Evolutionary conservation across 148 eudicot genomes (phyloP).

Genomic region (Fagopyrum esculentum): DNA sequence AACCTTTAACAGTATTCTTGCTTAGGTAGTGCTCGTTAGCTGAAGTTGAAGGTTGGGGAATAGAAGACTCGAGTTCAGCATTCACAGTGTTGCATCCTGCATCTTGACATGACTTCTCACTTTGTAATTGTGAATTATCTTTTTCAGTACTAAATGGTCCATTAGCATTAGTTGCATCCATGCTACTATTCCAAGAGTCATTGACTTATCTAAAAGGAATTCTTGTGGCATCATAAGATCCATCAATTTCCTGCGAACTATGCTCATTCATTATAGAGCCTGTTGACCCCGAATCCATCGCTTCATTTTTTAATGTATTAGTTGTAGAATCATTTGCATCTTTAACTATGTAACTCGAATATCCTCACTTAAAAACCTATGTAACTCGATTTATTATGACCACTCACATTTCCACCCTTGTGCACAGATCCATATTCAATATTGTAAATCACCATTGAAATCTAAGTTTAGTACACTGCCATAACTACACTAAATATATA

Average conservation of each 20-base stretch:
- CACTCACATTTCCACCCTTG: no score
- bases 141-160: conserved; percentile 27
- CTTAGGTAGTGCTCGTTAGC: conserved; percentile 22
- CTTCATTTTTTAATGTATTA: conserved; percentile 27
- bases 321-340: conserved; percentile 25
- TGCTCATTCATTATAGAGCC: conserved; percentile 22
- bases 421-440: no score
- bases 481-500: no score
- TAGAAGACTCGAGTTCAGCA: conserved; percentile 20
- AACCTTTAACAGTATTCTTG: conserved; percentile 23
- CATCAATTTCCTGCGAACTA: conserved; percentile 25
- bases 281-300: conserved; percentile 24
- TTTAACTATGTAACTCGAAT: no score
- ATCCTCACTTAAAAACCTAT: no score
- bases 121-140: conserved; percentile 21
- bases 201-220: conserved; percentile 20
- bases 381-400: no score
- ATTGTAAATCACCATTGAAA: no score
- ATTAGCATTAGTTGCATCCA: conserved; percentile 17
- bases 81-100: conserved; percentile 17
- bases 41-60: conserved; percentile 33
- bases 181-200: conserved; percentile 15
- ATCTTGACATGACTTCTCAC: conserved; percentile 23
- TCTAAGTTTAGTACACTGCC: no score
- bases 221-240: conserved; percentile 25